Conservation (phyloP, 2,329 filamentous ascomycete species). For the Fusarium foetens region DNA sequence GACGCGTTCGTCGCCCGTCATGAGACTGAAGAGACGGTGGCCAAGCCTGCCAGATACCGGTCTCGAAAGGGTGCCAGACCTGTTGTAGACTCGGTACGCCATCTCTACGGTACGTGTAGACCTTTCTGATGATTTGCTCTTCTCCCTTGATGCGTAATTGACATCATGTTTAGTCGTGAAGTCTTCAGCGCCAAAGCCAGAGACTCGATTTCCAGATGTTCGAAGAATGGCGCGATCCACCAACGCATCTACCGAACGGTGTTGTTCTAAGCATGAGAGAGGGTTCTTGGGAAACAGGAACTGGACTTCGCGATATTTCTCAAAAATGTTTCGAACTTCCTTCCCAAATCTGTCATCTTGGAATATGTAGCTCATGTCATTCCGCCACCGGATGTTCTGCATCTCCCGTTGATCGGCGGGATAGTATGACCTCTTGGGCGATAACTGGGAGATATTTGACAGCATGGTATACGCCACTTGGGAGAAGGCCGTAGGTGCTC, state of each 20-base stretch:
- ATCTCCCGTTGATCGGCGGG: conserved; percentile 53
- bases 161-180: conserved; percentile 18
- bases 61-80: background rate
- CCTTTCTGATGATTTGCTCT: background rate
- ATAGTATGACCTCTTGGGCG: conserved; percentile 56
- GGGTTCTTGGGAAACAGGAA: conserved; percentile 21
- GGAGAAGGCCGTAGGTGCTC: conserved; percentile 43
- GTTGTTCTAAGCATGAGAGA: rapidly evolving
- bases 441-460: background rate
- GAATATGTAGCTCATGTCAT: conserved; percentile 51
- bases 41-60: background rate
- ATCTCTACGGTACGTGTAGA: background rate
- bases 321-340: background rate
- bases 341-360: conserved; percentile 57
- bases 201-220: conserved; percentile 11
- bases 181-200: conserved; percentile 37
- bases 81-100: background rate
- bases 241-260: background rate
- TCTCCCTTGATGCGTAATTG: conserved; percentile 19
- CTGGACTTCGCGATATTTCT: background rate
- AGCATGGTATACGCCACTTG: background rate
- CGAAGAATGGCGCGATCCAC: conserved; percentile 28
- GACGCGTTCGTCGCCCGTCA: background rate
- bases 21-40: background rate
- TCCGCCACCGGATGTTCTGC: conserved; percentile 59